phyloP scores from a whole-genome alignment of 2,329 filamentous ascomycete species.

The Pseudogymnoascus sp. region DNA sequence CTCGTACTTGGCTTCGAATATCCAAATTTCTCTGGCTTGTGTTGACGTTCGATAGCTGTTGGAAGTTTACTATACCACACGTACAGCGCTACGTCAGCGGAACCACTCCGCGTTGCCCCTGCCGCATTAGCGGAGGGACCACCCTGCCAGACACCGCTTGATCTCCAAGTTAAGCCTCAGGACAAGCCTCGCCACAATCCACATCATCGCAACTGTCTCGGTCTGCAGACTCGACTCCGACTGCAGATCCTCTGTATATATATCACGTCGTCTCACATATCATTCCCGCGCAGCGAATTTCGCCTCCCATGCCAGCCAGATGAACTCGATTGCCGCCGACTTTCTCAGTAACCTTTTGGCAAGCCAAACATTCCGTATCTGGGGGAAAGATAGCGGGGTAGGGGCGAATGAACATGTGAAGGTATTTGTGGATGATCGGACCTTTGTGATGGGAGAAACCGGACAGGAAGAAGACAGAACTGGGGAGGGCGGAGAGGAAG shows the following conservation, averaged over 20 bases:
- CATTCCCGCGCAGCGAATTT: background rate
- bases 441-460: slow-evolving; percentile 1
- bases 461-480: background rate
- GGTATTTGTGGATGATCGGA: background rate
- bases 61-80: background rate
- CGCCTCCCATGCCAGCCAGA: background rate
- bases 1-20: background rate
- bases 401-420: background rate
- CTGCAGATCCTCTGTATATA: background rate
- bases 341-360: slow-evolving; percentile 3
- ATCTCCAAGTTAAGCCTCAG: background rate
- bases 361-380: background rate
- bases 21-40: background rate
- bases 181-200: slow-evolving; percentile 2
- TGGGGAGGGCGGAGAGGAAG: background rate
- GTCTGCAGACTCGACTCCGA: background rate
- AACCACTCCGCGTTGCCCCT: background rate
- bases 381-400: background rate
- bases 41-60: background rate
- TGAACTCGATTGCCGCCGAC: slow-evolving; percentile 2
- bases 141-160: background rate
- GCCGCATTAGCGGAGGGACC: slow-evolving; percentile 4
- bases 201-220: background rate
- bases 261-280: background rate
- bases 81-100: background rate